Percentiles rank a stretch among this genome's conserved stretches.
These are phyloP conservation scores for Gaeumannomyces sp. DNA, from an alignment of 2,329 filamentous ascomycete species.

Conservation along the genomic window DNA sequence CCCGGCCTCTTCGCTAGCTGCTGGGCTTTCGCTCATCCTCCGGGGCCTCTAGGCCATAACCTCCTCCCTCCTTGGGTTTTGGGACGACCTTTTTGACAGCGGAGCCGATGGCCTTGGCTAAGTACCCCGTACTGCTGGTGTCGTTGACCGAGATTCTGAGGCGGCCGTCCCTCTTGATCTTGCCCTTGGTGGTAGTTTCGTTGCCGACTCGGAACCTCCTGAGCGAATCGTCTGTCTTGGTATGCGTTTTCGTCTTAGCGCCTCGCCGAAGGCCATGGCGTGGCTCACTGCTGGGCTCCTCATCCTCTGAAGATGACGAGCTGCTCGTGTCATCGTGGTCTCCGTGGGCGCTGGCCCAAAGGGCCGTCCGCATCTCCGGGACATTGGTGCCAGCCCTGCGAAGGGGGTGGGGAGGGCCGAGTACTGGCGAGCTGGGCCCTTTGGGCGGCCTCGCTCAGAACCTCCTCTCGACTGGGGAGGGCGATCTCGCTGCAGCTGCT, in stretches of 20 bases:
- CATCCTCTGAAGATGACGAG: slow-evolving; percentile 23
- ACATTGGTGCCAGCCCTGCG: slow-evolving; percentile 22
- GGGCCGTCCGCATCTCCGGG: slow-evolving; percentile 23
- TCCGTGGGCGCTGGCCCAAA: slow-evolving; percentile 14
- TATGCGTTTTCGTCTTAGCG: slow-evolving; percentile 9
- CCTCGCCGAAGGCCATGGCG: slow-evolving; percentile 6
- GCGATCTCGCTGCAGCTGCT: not conserved
- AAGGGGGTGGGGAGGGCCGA: slow-evolving; percentile 16
- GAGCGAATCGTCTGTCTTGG: slow-evolving; percentile 29
- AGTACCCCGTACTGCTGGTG: slow-evolving; percentile 61
- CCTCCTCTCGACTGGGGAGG: slow-evolving; percentile 12
- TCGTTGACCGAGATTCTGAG: slow-evolving; percentile 68
- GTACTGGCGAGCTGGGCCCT: slow-evolving; percentile 11
- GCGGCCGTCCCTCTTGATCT: slow-evolving; percentile 62
- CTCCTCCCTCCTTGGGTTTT: slow-evolving; percentile 1
- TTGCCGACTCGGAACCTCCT: slow-evolving; percentile 56
- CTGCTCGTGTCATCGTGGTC: slow-evolving; percentile 17
- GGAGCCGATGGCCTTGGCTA: slow-evolving; percentile 66
- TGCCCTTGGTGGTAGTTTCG: slow-evolving; percentile 61
- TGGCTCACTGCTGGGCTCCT: slow-evolving; percentile 9
- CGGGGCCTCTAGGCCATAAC: not conserved
- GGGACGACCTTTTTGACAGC: slow-evolving; percentile 52
- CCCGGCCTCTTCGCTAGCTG: not conserved
- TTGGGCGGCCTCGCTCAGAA: slow-evolving; percentile 18
- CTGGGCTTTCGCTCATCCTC: not conserved